Evolutionary conservation across 768 basidiomycete genomes (phyloP).

Genomic region (Naganishia kalamii): DNA sequence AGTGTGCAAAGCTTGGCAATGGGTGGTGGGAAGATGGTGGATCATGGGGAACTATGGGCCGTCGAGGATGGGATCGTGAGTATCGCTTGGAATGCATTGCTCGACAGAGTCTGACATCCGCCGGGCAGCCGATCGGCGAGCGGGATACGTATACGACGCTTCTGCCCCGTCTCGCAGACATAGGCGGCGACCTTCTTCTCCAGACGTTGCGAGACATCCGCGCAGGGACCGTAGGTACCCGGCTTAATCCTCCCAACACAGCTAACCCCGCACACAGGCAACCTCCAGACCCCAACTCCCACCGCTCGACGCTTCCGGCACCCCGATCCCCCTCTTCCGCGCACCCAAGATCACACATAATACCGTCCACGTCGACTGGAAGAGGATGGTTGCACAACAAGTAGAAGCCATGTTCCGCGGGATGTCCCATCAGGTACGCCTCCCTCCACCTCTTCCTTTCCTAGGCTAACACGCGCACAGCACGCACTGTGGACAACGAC

Average conservation of each 20-base stretch:
- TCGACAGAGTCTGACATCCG: not conserved
- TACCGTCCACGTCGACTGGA: slow-evolving; percentile 58
- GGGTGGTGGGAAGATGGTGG: slow-evolving; percentile 66
- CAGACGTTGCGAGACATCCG: slow-evolving; percentile 62
- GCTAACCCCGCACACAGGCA: slow-evolving; percentile 48
- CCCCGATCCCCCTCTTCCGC: slow-evolving; percentile 46
- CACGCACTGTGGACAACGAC: slow-evolving; percentile 33
- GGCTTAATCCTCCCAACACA: not conserved
- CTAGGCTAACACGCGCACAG: slow-evolving; percentile 32
- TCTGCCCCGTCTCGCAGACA: slow-evolving; percentile 56
- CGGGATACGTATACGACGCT: slow-evolving; percentile 56
- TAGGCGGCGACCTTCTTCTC: slow-evolving; percentile 67
- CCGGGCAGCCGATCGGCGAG: slow-evolving; percentile 53
- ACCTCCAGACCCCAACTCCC: slow-evolving; percentile 51
- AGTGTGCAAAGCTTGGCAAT: slow-evolving; percentile 55
- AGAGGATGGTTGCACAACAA: slow-evolving; percentile 54
- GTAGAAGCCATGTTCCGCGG: slow-evolving; percentile 59
- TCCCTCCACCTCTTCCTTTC: not conserved
- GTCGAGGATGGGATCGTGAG: slow-evolving; percentile 54
- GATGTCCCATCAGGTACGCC: slow-evolving; percentile 62
- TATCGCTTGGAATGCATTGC: not conserved
- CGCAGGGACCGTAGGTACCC: slow-evolving; percentile 52
- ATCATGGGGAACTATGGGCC: slow-evolving; percentile 68
- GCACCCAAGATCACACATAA: slow-evolving; percentile 59
- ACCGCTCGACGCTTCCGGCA: not conserved